phyloP scores from a whole-genome alignment of 2,329 filamentous ascomycete genomes.

The Aspergillus ruber region DNA sequence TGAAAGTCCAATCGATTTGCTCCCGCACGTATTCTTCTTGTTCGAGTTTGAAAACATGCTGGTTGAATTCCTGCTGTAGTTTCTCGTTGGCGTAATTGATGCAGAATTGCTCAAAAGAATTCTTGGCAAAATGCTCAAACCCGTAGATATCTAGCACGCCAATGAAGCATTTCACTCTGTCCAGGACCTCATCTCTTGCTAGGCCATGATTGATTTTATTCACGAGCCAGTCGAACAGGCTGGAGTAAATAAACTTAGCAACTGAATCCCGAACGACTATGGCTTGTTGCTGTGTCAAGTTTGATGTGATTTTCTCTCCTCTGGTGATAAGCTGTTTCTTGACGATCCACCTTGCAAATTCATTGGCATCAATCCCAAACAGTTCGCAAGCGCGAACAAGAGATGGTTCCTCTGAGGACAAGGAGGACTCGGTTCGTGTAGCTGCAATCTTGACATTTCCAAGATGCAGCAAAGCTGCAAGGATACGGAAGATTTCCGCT shows the following conservation, averaged over 20 bases:
- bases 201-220: constrained; percentile 89
- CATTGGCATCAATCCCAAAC: constrained; percentile 75
- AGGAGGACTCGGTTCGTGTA: constrained; percentile 77
- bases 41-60: constrained; percentile 97
- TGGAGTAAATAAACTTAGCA: constrained; percentile 97
- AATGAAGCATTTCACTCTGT: constrained; percentile 81
- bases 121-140: constrained; percentile 98
- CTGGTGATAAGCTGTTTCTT: constrained; percentile 97
- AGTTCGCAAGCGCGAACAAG: constrained; percentile 75
- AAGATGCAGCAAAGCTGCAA: constrained; percentile 86
- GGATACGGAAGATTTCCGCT: constrained; percentile 76
- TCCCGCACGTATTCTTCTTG: constrained; percentile 96
- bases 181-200: constrained; percentile 80
- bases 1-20: constrained; percentile 98
- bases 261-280: constrained; percentile 94
- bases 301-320: constrained; percentile 95
- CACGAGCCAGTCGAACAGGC: constrained; percentile 98
- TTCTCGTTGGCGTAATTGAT: constrained; percentile 99
- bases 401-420: constrained; percentile 73
- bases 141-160: constrained; percentile 99
- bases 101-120: constrained; percentile 99
- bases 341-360: constrained; percentile 96
- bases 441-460: constrained; percentile 96
- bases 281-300: constrained; percentile 87
- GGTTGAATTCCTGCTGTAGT: constrained; percentile 97